Percentiles rank a stretch among this genome's conserved stretches.
Conservation (phyloP, 192 early-diverging fungal species). For the Geranomyces variabilis region DNA sequence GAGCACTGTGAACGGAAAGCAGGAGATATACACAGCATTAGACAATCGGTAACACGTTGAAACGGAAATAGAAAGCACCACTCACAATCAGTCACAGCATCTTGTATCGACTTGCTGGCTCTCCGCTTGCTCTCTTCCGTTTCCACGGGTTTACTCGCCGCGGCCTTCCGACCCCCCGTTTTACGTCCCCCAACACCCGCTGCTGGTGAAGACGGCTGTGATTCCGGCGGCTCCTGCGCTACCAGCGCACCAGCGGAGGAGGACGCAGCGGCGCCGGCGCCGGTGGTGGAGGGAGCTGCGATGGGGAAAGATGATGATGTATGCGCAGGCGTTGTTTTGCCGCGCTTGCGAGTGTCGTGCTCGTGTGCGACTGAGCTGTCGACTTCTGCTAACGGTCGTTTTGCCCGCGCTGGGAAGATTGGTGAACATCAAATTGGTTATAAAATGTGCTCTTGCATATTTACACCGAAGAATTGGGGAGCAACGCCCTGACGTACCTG, state of each 20-base stretch:
- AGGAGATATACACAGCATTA: neutral
- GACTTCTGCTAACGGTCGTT: conserved; percentile 3
- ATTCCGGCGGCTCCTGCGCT: neutral
- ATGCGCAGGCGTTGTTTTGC: neutral
- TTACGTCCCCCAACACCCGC: neutral
- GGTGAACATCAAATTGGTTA: neutral
- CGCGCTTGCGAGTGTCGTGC: neutral
- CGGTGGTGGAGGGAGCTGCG: neutral
- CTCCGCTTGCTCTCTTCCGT: neutral
- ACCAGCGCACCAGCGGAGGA: neutral
- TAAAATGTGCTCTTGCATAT: neutral
- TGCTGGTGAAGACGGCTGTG: neutral
- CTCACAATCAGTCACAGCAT: neutral
- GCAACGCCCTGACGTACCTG: neutral
- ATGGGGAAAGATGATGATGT: neutral
- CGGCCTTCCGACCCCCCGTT: neutral
- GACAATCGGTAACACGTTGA: neutral
- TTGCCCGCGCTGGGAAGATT: neutral
- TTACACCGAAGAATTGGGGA: neutral
- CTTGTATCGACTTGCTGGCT: neutral
- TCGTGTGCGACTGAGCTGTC: neutral
- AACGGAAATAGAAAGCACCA: neutral
- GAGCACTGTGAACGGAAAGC: neutral
- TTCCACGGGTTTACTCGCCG: neutral
- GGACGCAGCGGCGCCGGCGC: neutral